A percentile compares a stretch with the other conserved stretches of the same genome.
phyloP scores from a whole-genome alignment of 2,329 filamentous ascomycete species.

The Neonectria punicea region DNA sequence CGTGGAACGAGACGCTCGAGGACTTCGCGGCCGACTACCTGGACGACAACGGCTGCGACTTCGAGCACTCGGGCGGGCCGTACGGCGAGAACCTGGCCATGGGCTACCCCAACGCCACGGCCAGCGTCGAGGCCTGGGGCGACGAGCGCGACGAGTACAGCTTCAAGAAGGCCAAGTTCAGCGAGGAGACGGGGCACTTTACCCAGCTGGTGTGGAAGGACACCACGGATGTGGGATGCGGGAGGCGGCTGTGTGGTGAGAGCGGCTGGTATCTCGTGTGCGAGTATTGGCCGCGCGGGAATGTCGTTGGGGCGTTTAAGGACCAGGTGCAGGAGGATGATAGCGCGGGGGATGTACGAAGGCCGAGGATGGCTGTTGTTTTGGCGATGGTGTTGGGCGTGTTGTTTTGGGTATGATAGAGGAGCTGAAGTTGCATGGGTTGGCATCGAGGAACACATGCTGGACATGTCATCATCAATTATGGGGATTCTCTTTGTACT shows the following conservation, averaged over 20 bases:
- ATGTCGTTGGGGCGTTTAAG: constrained; percentile 64
- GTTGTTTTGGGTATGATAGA: constrained; percentile 24
- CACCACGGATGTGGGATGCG: constrained; percentile 70
- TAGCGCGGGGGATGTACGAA: constrained; percentile 15
- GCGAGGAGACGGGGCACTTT: constrained; percentile 73
- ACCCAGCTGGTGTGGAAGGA: constrained; percentile 78
- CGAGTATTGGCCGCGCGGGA: constrained; percentile 76
- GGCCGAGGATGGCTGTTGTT: constrained; percentile 27
- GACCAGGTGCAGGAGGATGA: constrained; percentile 47
- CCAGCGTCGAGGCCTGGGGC: constrained; percentile 74
- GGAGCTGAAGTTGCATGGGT: not conserved
- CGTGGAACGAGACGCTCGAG: constrained; percentile 74
- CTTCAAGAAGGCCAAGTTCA: constrained; percentile 67
- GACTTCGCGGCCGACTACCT: constrained; percentile 64
- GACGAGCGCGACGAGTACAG: constrained; percentile 64
- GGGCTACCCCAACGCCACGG: constrained; percentile 69
- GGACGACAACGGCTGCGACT: constrained; percentile 53
- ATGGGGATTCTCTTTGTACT: constrained; percentile 13
- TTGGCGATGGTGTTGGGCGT: constrained; percentile 29
- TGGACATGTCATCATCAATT: constrained; percentile 18
- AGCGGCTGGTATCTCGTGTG: constrained; percentile 75
- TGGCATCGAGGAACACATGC: constrained; percentile 20
- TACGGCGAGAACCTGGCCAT: constrained; percentile 81
- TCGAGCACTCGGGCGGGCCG: constrained; percentile 68
- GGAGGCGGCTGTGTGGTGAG: constrained; percentile 53